These are phyloP conservation scores for Linnemannia schmuckeri DNA, from an alignment of 192 early-diverging fungal genomes.

Conservation along the genomic window DNA sequence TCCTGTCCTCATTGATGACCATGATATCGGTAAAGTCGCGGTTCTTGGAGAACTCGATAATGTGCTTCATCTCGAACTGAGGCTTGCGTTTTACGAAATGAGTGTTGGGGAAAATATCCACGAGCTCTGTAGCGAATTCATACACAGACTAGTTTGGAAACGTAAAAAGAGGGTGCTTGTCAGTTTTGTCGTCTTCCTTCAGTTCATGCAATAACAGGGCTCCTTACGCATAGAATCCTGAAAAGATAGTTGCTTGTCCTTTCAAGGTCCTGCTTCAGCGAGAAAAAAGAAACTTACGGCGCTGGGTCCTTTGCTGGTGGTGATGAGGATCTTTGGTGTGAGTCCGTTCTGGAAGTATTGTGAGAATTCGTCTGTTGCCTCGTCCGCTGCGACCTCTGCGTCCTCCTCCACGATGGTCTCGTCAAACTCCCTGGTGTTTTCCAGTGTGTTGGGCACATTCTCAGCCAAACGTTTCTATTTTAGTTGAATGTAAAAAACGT, in stretches of 20 bases:
- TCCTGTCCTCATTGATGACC: slow-evolving; percentile 94
- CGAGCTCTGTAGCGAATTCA: slow-evolving; percentile 91
- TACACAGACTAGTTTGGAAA: slow-evolving; percentile 62
- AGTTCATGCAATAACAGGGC: background rate
- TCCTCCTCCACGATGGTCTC: slow-evolving; percentile 90
- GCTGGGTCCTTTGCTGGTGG: slow-evolving; percentile 81
- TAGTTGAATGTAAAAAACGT: background rate
- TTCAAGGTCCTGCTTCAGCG: background rate
- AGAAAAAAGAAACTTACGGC: slow-evolving; percentile 54
- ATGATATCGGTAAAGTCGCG: slow-evolving; percentile 95
- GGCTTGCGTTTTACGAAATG: slow-evolving; percentile 89
- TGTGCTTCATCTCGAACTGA: slow-evolving; percentile 90
- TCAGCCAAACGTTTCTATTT: slow-evolving; percentile 82
- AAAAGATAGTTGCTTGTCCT: background rate
- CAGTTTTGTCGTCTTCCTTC: background rate
- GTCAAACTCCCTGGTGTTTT: slow-evolving; percentile 92
- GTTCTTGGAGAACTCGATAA: slow-evolving; percentile 91
- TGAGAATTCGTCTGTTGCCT: slow-evolving; percentile 89
- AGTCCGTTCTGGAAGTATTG: slow-evolving; percentile 87
- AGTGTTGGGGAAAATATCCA: slow-evolving; percentile 90
- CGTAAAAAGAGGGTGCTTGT: background rate
- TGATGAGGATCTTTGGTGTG: slow-evolving; percentile 93
- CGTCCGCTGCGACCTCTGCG: slow-evolving; percentile 86
- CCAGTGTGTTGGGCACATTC: slow-evolving; percentile 94
- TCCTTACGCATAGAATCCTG: background rate